Conservation (phyloP, 164 flowering plant species). For the Dillenia turbinata region DNA sequence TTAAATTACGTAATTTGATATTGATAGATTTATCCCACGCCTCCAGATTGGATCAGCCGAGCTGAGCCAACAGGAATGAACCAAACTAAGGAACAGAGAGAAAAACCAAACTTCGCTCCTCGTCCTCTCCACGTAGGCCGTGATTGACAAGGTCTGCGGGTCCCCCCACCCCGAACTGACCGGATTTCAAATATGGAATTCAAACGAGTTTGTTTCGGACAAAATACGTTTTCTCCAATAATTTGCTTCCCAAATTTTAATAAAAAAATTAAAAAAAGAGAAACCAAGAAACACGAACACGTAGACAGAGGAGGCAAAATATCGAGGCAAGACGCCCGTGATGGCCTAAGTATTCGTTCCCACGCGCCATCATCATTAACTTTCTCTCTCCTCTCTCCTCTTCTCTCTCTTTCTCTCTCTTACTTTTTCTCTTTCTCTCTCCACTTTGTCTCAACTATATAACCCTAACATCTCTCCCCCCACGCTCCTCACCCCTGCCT, state of each 20-base stretch:
- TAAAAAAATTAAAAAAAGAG: neutral
- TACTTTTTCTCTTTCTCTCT: neutral
- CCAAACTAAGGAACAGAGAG: neutral
- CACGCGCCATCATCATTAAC: constrained; percentile 33
- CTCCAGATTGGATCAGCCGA: constrained; percentile 8
- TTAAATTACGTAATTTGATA: too few species aligned
- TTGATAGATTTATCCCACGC: too few species aligned
- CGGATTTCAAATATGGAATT: constrained; percentile 34
- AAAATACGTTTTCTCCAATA: too few species aligned
- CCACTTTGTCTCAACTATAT: neutral
- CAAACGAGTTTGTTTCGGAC: constrained; percentile 21
- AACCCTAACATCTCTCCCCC: too few species aligned
- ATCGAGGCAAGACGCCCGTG: constrained; percentile 48
- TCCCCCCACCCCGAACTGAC: constrained; percentile 13
- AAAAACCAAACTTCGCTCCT: neutral
- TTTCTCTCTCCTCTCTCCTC: constrained; percentile 2
- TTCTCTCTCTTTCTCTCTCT: constrained; percentile 2
- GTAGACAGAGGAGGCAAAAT: neutral
- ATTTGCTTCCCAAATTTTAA: too few species aligned
- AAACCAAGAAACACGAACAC: neutral
- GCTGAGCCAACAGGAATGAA: constrained; percentile 6
- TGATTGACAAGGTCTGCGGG: constrained; percentile 25
- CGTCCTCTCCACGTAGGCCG: constrained; percentile 1
- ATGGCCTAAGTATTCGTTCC: constrained; percentile 34
- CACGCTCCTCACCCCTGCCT: too few species aligned